Evolutionary conservation across 1,139 yeast species (phyloP), one percentile per base, ranked within the genome.

Genomic region (Lodderomyces elongisporus): DNA sequence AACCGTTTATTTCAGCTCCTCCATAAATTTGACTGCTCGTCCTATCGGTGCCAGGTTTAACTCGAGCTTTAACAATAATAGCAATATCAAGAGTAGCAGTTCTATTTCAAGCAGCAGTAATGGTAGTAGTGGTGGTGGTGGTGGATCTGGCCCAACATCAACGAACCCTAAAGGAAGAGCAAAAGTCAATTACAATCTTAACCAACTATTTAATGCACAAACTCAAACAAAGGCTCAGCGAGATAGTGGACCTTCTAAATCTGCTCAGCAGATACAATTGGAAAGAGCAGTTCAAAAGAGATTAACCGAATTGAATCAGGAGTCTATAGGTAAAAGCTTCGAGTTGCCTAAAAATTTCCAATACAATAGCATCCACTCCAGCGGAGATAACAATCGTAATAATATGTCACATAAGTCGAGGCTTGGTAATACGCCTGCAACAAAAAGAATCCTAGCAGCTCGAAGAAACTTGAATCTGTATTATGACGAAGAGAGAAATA

Each of bases 401-500:
- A 30, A 40, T 22, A 33, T 41, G 6, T 37, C 45, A 17, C 52
- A 55, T 30, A 56, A 54, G 33, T 45, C 62, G 6, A 53, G 69
- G 35, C 50, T 59, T 17, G 74, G 74, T 3, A 66, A 63, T 38
- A 68, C 74, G 3, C 72, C 73, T 4, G 54, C 70, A 9, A 66
- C 74, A 1, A 68, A 68, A 45, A 58, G 57, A 37, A 66, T 68
- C 18, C 45, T 68, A 28, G 63, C 73, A 18, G 72, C 74, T 1
- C 52, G 69, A 31, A 54, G 74, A 34, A 68, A 67, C 45, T 56
- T 68, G 46, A 66, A 64, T 37, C 65, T 60, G 59, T 67, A 67
- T 42, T 67, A 66, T 39, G 74, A 68, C 48, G 74, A 68, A 44
- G 74, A 68, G 38, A 51, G 71, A 27, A 66, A 68, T 45, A 54